phyloP scores from a whole-genome alignment of 2,329 filamentous ascomycete species.

The Chrysosporium keratinophilum region DNA sequence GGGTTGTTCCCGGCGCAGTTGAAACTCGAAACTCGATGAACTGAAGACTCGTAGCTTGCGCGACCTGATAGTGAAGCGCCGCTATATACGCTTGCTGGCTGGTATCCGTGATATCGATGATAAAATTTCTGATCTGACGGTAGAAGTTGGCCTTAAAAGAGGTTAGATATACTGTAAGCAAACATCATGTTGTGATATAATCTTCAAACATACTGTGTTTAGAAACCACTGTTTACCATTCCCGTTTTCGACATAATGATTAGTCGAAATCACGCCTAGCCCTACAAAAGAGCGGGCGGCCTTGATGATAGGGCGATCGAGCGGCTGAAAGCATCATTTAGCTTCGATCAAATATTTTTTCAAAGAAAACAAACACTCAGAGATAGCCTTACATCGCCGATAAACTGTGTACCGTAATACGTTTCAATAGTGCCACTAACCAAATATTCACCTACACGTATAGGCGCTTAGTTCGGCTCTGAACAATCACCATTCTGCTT shows the following conservation, averaged over 20 bases:
- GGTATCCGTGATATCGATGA: slow-evolving; percentile 23
- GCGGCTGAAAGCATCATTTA: slow-evolving; percentile 35
- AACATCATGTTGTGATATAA: no score
- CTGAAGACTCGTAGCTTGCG: slow-evolving; percentile 27
- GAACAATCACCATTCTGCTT: not conserved
- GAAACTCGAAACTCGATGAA: slow-evolving; percentile 65
- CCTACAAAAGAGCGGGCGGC: slow-evolving; percentile 57
- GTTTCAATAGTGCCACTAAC: slow-evolving; percentile 20
- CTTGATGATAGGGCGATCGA: slow-evolving; percentile 11
- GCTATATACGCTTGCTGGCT: slow-evolving; percentile 24
- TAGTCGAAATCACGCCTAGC: slow-evolving; percentile 70
- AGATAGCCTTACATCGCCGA: slow-evolving; percentile 15
- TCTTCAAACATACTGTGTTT: slow-evolving; percentile 44
- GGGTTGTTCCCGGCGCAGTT: slow-evolving; percentile 18
- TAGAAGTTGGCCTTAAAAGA: slow-evolving; percentile 17
- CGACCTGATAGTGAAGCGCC: slow-evolving; percentile 15
- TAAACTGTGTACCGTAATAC: slow-evolving; percentile 19
- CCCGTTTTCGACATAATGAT: slow-evolving; percentile 52
- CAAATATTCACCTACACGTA: slow-evolving; percentile 17
- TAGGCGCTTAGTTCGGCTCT: not conserved
- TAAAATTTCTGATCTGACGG: slow-evolving; percentile 19
- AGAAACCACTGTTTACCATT: slow-evolving; percentile 56
- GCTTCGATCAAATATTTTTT: no score
- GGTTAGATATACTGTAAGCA: no score
- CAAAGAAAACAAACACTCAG: not conserved